phyloP scores from a whole-genome alignment of 2,329 filamentous ascomycete species.

The Colletotrichum musicola region DNA sequence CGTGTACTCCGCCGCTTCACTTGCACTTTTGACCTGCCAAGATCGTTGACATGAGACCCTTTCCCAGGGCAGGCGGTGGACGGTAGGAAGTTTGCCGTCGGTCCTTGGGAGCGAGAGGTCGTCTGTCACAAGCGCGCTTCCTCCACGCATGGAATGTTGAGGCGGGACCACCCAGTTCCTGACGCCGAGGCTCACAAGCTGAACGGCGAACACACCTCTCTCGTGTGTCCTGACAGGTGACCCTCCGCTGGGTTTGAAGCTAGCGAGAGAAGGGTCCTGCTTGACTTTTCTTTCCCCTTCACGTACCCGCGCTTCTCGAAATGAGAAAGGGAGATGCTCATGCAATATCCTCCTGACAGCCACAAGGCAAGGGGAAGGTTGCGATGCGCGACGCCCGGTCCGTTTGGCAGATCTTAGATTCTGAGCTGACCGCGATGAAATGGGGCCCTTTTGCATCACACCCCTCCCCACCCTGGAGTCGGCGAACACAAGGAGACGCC shows the following conservation, averaged over 20 bases:
- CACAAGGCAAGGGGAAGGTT: conserved; percentile 17
- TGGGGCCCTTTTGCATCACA: not conserved
- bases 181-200: conserved; percentile 26
- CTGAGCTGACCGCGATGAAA: not conserved
- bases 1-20: not conserved
- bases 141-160: conserved; percentile 18
- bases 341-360: conserved; percentile 33
- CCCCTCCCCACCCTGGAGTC: not conserved
- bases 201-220: not conserved
- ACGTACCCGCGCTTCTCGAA: no score
- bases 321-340: conserved; percentile 8
- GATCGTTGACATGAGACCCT: not conserved
- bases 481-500: conserved; percentile 5
- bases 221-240: conserved; percentile 2
- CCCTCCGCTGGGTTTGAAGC: conserved; percentile 10
- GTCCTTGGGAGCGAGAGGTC: not conserved
- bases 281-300: conserved; percentile 1
- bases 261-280: conserved; percentile 15
- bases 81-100: no score
- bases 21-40: not conserved
- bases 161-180: conserved; percentile 1
- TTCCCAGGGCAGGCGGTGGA: not conserved
- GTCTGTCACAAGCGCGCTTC: conserved; percentile 16
- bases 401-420: conserved; percentile 19
- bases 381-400: conserved; percentile 25